Base-by-base conservation (phyloP, 371 early-diverging fungal genomes). In the Rhizopus arrhizus region DNA sequence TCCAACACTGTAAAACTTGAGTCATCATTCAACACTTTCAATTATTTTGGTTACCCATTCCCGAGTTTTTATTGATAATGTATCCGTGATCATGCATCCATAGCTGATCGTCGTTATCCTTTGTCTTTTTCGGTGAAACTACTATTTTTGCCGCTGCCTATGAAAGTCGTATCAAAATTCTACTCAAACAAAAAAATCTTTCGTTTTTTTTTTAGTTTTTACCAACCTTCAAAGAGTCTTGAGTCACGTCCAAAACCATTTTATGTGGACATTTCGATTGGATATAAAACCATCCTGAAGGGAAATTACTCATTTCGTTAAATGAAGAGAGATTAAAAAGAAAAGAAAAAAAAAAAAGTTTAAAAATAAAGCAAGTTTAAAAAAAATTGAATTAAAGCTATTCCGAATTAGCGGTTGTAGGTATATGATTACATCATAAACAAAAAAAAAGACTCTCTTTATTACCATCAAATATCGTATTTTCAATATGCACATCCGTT, bases 281-380 rank as follows among this genome's bases (percentile, higher is more conserved):
- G 45, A 80, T 72, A 57, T 56, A 80, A 51, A 80, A 80, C 80
- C 80, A 80, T 13, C 80, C 80, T 12, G 69, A 42, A 35, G 80
- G 80, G 49, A 80, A 80, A 40, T 61, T 72, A 36, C 72, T 75
- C 75, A 74, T 78, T 60, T 34, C 41, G 34, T 46, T 31, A 46
- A n/a, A 56, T 41, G 32, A 53, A 51, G 50, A 8, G 35, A 22
- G 12, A 9, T 29, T 7, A 12, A 31, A 57, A 57, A 28, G 22
- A 48, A 48, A 16, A 48, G 22, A 48, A 48, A 16, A 29, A 29
- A 28, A 48, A 48, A 48, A 29, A 8, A 29, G 22, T 13, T 45
- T 45, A 48, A 48, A 48, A 29, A n/a, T 48, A 29, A 48, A 10
- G 10, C 9, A 15, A 16, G 9, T 5, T 29, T 1, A 22, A 22